phyloP scores from a whole-genome alignment of 495 filamentous ascomycete genomes.

The Aspergillus coremiiformis region DNA sequence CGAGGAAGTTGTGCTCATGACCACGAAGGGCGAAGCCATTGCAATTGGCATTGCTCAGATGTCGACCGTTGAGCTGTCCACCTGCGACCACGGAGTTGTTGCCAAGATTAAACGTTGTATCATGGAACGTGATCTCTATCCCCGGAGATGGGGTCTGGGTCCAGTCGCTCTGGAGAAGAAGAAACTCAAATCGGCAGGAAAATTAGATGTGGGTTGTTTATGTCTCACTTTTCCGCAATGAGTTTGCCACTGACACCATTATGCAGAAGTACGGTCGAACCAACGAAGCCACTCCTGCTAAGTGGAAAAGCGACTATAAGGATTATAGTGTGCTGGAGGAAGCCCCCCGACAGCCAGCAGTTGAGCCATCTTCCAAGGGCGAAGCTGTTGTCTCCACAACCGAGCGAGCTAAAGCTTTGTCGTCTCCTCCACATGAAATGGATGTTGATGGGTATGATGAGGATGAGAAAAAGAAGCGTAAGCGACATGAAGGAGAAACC shows the following conservation, averaged over 20 bases:
- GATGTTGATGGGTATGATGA: conserved; percentile 38
- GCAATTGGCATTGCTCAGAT: conserved; percentile 92
- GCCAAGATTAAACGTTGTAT: conserved; percentile 97
- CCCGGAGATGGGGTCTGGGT: conserved; percentile 87
- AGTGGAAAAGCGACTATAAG: conserved; percentile 85
- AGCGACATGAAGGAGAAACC: conserved; percentile 75
- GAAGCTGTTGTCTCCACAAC: conserved; percentile 27
- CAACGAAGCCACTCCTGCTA: conserved; percentile 84
- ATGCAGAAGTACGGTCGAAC: conserved; percentile 75
- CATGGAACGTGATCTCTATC: conserved; percentile 98
- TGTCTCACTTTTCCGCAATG: not conserved
- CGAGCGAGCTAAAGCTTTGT: conserved; percentile 24
- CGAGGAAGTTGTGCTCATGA: conserved; percentile 94
- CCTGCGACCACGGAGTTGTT: conserved; percentile 92
- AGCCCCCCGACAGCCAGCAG: conserved; percentile 32
- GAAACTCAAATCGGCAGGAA: conserved; percentile 96
- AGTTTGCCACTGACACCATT: conserved; percentile 4
- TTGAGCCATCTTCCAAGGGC: conserved; percentile 32
- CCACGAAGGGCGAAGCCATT: conserved; percentile 97
- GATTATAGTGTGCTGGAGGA: conserved; percentile 63
- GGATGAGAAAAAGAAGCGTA: conserved; percentile 64
- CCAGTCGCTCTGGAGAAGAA: conserved; percentile 92
- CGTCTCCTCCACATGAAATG: conserved; percentile 27
- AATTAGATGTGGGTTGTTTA: conserved; percentile 65
- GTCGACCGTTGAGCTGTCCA: conserved; percentile 84